These are phyloP conservation scores for Geopyxis carbonaria DNA, from an alignment of 495 filamentous ascomycete genomes.

Conservation along the genomic window DNA sequence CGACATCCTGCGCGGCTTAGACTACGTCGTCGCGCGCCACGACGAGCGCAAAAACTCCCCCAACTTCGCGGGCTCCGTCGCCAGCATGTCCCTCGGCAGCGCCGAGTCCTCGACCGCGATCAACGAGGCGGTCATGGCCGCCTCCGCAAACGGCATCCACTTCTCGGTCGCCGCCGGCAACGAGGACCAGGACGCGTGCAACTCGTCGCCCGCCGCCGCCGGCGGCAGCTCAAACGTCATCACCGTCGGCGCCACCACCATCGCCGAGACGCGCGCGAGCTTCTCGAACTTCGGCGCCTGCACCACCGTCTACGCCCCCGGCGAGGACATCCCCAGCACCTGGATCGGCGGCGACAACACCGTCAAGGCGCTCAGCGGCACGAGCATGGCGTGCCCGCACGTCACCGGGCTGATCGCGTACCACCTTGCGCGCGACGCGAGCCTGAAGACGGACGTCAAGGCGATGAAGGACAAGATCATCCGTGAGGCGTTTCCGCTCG, in stretches of 20 bases:
- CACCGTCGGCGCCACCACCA: conserved; percentile 44
- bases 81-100: conserved; percentile 22
- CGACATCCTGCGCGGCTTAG: conserved; percentile 42
- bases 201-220: conserved; percentile 39
- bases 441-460: conserved; percentile 26
- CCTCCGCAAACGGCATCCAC: conserved; percentile 38
- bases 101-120: conserved; percentile 32
- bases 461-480: conserved; percentile 29
- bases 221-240: conserved; percentile 30
- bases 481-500: conserved; percentile 3
- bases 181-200: conserved; percentile 38
- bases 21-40: conserved; percentile 37
- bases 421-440: conserved; percentile 25
- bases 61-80: conserved; percentile 28
- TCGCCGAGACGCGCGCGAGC: conserved; percentile 32
- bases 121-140: conserved; percentile 39
- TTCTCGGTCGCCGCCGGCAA: conserved; percentile 52
- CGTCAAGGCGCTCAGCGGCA: conserved; percentile 36
- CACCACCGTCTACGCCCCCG: conserved; percentile 40
- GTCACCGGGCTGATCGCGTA: conserved; percentile 37
- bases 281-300: conserved; percentile 46
- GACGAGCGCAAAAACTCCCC: conserved; percentile 26
- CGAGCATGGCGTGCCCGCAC: conserved; percentile 38
- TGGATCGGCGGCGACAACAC: conserved; percentile 31
- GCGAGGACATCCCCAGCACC: conserved; percentile 32